Evolutionary conservation across 2,329 filamentous ascomycete genomes (phyloP).

Genomic region (Fusarium longipes): DNA sequence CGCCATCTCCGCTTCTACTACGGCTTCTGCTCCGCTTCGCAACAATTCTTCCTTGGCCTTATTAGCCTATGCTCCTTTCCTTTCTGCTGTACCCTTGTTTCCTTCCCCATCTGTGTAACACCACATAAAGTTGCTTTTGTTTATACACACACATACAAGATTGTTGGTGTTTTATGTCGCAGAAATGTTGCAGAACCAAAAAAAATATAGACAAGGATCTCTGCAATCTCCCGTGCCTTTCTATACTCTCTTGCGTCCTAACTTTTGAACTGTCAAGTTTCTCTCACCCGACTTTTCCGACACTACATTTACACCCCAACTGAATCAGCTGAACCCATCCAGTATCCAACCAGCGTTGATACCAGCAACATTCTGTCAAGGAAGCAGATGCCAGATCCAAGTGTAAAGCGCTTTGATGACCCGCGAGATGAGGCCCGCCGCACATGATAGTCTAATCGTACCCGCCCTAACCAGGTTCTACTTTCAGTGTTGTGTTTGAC

Average conservation of each 20-base stretch:
- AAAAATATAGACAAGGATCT: slow-evolving; percentile 12
- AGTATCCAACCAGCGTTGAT: slow-evolving; percentile 34
- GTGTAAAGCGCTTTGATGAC: not conserved
- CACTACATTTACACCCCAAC: slow-evolving; percentile 23
- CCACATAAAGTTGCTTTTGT: slow-evolving; percentile 36
- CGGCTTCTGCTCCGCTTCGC: slow-evolving; percentile 25
- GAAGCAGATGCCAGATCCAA: slow-evolving; percentile 33
- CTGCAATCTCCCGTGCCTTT: slow-evolving; percentile 40
- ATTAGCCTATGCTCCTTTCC: slow-evolving; percentile 33
- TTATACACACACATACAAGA: slow-evolving; percentile 15
- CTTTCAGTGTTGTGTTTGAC: slow-evolving; percentile 30
- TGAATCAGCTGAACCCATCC: slow-evolving; percentile 30
- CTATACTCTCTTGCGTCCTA: slow-evolving; percentile 15
- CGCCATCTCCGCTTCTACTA: slow-evolving; percentile 22
- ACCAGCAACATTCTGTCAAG: slow-evolving; percentile 27
- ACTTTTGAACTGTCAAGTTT: slow-evolving; percentile 24
- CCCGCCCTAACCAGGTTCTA: slow-evolving; percentile 40
- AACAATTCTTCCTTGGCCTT: slow-evolving; percentile 22
- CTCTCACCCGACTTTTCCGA: slow-evolving; percentile 19
- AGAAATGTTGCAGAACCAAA: slow-evolving; percentile 7
- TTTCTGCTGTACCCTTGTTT: slow-evolving; percentile 33
- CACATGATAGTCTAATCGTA: slow-evolving; percentile 38
- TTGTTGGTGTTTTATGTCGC: slow-evolving; percentile 10
- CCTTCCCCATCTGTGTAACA: slow-evolving; percentile 30
- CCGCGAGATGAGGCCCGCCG: slow-evolving; percentile 45